Evolutionary conservation across 2,329 filamentous ascomycete species (phyloP).

Genomic region (Apiospora kogelbergensis): DNA sequence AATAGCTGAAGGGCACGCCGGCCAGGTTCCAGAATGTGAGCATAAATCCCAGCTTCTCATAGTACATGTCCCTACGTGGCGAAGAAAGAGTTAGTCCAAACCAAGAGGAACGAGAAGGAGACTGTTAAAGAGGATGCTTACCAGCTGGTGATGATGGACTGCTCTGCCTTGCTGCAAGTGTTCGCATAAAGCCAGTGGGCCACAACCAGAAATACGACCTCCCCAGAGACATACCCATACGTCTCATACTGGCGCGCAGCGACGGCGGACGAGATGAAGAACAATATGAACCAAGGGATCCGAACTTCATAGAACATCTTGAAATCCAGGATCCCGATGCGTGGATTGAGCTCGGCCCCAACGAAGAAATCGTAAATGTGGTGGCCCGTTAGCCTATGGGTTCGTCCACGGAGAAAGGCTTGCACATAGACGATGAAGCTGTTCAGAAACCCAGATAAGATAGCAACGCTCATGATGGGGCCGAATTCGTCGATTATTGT

Average conservation of each 20-base stretch:
- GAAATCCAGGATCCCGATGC: constrained; percentile 82
- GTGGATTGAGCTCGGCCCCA: constrained; percentile 85
- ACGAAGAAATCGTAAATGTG: constrained; percentile 91
- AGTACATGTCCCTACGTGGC: constrained; percentile 73
- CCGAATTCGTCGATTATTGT: constrained; percentile 95
- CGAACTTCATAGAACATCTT: constrained; percentile 97
- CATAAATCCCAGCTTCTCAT: constrained; percentile 97
- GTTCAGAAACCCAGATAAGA: constrained; percentile 86
- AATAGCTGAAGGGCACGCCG: constrained; percentile 87
- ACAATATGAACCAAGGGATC: constrained; percentile 87
- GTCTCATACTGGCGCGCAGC: constrained; percentile 80
- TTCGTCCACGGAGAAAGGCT: constrained; percentile 74
- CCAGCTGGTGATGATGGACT: constrained; percentile 87
- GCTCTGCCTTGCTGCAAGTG: constrained; percentile 88
- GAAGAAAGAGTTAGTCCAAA: neutral
- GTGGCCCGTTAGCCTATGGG: constrained; percentile 89
- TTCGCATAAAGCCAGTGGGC: constrained; percentile 92
- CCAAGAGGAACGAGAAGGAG: neutral
- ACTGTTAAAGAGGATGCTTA: neutral
- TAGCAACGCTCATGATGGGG: constrained; percentile 87
- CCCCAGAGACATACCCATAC: constrained; percentile 81
- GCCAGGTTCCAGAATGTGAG: constrained; percentile 97
- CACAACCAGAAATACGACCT: constrained; percentile 80
- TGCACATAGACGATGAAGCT: constrained; percentile 84
- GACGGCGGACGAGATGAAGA: constrained; percentile 72